phyloP scores from a whole-genome alignment of 208 protist species.

The Crithidia sp. region DNA sequence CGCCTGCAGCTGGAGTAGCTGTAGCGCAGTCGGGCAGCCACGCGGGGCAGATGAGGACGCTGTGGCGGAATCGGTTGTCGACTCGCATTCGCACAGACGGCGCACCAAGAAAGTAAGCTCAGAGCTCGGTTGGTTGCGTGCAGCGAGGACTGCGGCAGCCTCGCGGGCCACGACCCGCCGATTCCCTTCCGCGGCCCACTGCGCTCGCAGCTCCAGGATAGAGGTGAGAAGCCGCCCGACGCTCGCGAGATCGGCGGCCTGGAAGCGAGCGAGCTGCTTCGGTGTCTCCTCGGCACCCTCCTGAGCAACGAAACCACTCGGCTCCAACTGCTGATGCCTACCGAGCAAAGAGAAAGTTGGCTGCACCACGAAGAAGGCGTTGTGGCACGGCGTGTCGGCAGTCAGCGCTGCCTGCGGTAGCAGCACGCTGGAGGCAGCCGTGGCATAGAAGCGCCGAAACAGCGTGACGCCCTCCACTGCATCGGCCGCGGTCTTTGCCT shows the following conservation, averaged over 20 bases:
- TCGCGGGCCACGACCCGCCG: background rate
- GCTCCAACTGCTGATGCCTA: background rate
- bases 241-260: slow-evolving; percentile 50
- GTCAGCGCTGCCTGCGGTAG: slow-evolving; percentile 40
- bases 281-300: slow-evolving; percentile 24
- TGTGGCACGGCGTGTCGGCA: slow-evolving; percentile 48
- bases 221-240: slow-evolving; percentile 49
- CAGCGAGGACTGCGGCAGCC: background rate
- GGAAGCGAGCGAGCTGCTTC: slow-evolving; percentile 21
- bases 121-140: slow-evolving; percentile 18
- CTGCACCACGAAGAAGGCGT: slow-evolving; percentile 50
- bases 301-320: background rate
- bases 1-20: slow-evolving; percentile 73
- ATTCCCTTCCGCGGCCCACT: background rate
- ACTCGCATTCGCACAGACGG: slow-evolving; percentile 29
- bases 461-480: slow-evolving; percentile 1
- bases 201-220: slow-evolving; percentile 41
- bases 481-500: no score
- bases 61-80: background rate
- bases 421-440: slow-evolving; percentile 29
- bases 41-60: background rate
- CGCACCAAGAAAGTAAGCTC: slow-evolving; percentile 44
- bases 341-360: slow-evolving; percentile 19
- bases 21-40: slow-evolving; percentile 44
- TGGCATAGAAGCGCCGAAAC: slow-evolving; percentile 28